Conservation (phyloP, 805 yeast genomes). For the Wickerhamiella lipophila region DNA sequence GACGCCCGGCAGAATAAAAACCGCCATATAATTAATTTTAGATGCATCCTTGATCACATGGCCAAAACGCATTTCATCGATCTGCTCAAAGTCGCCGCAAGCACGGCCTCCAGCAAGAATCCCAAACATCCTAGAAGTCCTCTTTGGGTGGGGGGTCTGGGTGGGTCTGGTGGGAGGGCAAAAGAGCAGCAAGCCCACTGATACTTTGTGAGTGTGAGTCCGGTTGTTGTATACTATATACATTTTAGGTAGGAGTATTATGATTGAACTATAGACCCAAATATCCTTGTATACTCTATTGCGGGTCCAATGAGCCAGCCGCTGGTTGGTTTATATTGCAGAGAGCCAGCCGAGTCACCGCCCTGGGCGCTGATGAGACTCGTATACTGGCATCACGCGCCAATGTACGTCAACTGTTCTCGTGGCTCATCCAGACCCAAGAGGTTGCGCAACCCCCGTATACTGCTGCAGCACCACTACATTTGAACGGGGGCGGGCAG, state of each 20-base stretch:
- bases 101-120: constrained; percentile 67
- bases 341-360: too few relatives aligned
- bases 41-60: constrained; percentile 51
- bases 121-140: constrained; percentile 68
- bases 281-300: too few relatives aligned
- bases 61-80: constrained; percentile 56
- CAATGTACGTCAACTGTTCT: too few relatives aligned
- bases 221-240: too few relatives aligned
- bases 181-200: background rate
- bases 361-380: too few relatives aligned
- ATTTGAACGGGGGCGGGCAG: constrained; percentile 42
- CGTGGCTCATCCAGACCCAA: constrained; percentile 16
- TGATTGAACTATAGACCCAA: too few relatives aligned
- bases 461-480: constrained; percentile 10
- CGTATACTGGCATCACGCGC: too few relatives aligned
- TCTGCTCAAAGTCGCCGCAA: constrained; percentile 37
- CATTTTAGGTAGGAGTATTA: too few relatives aligned
- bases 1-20: constrained; percentile 75
- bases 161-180: background rate
- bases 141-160: too few relatives aligned
- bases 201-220: too few relatives aligned
- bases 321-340: too few relatives aligned
- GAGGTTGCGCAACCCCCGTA: constrained; percentile 28
- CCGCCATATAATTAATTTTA: constrained; percentile 61
- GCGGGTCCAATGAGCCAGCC: too few relatives aligned